These are phyloP conservation scores for Quercus suber DNA, from an alignment of 306 rosid genomes.

Conservation along the genomic window DNA sequence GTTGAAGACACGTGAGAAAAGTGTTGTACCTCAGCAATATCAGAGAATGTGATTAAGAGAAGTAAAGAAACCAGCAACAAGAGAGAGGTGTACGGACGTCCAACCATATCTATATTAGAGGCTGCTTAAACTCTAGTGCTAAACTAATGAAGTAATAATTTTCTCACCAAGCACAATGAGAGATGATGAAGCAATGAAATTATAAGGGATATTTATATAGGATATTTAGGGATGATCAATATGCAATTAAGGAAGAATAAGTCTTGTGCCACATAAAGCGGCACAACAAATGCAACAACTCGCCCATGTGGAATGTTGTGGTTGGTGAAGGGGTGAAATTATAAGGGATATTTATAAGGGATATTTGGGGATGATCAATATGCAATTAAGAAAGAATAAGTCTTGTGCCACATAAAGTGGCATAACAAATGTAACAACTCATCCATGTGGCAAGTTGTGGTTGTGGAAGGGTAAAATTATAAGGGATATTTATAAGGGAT, in stretches of 20 bases:
- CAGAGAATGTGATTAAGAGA: conserved; percentile 54
- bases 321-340: conserved; percentile 29
- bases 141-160: background rate
- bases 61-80: conserved; percentile 50
- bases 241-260: background rate
- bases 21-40: conserved; percentile 49
- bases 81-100: conserved; percentile 35
- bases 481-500: conserved; percentile 42
- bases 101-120: conserved; percentile 26
- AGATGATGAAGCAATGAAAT: background rate
- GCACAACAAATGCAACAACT: too few relatives aligned
- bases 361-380: too few relatives aligned
- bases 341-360: too few relatives aligned
- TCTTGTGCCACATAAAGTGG: too few relatives aligned
- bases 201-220: conserved; percentile 38
- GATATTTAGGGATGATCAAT: background rate
- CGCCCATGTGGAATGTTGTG: conserved; percentile 10
- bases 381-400: background rate
- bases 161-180: background rate
- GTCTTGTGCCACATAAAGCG: too few relatives aligned
- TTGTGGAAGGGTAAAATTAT: too few relatives aligned
- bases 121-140: background rate
- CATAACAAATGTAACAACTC: too few relatives aligned
- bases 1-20: background rate
- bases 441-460: too few relatives aligned